These are phyloP conservation scores for Apiospora hydei DNA, from an alignment of 2,329 filamentous ascomycete genomes.

Conservation along the genomic window DNA sequence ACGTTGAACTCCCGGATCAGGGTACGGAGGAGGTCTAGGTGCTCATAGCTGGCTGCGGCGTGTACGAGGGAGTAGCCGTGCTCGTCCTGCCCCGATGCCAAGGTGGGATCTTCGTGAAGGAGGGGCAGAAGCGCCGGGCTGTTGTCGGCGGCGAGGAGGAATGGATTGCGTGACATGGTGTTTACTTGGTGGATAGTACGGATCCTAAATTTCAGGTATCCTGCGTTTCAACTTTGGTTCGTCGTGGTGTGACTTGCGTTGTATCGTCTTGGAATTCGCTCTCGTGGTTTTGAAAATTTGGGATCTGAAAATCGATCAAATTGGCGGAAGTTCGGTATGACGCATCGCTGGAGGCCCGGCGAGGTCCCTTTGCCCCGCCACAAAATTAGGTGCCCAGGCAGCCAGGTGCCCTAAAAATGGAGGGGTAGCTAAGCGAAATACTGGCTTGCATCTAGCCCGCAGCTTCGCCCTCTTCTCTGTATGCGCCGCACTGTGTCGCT, in stretches of 20 bases:
- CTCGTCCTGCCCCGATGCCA: constrained; percentile 83
- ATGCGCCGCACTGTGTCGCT: constrained; percentile 23
- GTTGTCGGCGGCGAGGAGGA: constrained; percentile 83
- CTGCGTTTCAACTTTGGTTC: no score
- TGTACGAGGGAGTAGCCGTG: constrained; percentile 96
- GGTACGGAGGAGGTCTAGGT: constrained; percentile 78
- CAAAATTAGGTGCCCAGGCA: constrained; percentile 11
- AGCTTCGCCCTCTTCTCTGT: constrained; percentile 2
- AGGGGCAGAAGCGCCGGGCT: constrained; percentile 75
- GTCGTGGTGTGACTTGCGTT: not conserved
- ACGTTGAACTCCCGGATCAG: constrained; percentile 81
- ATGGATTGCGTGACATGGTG: constrained; percentile 66
- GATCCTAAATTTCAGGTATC: no score
- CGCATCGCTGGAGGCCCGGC: constrained; percentile 16
- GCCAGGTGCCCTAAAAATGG: constrained; percentile 6
- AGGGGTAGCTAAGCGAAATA: constrained; percentile 8
- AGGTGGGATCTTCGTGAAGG: constrained; percentile 74
- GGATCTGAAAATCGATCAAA: not conserved
- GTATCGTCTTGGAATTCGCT: no score
- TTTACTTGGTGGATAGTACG: not conserved
- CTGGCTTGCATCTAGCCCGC: not conserved
- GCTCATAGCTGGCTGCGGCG: constrained; percentile 91
- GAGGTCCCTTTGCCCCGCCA: constrained; percentile 21
- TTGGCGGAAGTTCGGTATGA: constrained; percentile 13
- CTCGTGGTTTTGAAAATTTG: not conserved